Evolutionary conservation across 2,329 filamentous ascomycete species (phyloP), one percentile per base, ranked within the genome.

Genomic region (Aspergillus viridinutans): DNA sequence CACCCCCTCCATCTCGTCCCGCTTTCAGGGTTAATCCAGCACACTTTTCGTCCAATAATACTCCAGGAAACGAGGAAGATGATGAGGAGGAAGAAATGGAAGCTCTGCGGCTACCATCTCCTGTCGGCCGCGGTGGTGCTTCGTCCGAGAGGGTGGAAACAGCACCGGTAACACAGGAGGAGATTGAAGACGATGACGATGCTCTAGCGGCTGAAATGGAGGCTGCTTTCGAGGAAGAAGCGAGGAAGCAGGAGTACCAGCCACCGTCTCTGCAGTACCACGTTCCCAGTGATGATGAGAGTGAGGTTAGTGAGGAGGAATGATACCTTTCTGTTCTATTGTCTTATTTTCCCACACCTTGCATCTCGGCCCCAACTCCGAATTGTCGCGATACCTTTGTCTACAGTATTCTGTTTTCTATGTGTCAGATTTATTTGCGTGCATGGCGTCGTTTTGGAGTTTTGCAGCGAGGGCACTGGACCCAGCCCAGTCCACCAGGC

Each of bases 301-400:
- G 85, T 62, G 84, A 86, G 63, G 84, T 87, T 54, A 87, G 85
- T 62, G 85, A 87, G 68, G 85, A 87, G 69, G 85, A 87, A 67
- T 87, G 61, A 71, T 55, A 10, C 14, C 49, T n/a, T 28, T 47
- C 35, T 20, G 17, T 61, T 48, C 47, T 52, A 35, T 47, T 52
- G 17, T 20, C 20, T 25, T 50, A 26, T 47, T 45, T 47, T 25
- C 21, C 43, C 43, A 23, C 42, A 26, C 55, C 14, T 28, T 55
- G 48, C 50, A 54, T 54, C 42, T 50, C 35, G 21, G 48, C 45
- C 43, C 38, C 2, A 14, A 17, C 43, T 23, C 21, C 12, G 43
- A 47, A 10, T 23, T 47, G 43, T 47, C 21, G 14, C 43, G 23
- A 25, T 20, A 26, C 28, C n/a, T 49, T 40, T 25, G 20, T 21